phyloP scores from a whole-genome alignment of 331 rosid species.

The Rosa hybrid region DNA sequence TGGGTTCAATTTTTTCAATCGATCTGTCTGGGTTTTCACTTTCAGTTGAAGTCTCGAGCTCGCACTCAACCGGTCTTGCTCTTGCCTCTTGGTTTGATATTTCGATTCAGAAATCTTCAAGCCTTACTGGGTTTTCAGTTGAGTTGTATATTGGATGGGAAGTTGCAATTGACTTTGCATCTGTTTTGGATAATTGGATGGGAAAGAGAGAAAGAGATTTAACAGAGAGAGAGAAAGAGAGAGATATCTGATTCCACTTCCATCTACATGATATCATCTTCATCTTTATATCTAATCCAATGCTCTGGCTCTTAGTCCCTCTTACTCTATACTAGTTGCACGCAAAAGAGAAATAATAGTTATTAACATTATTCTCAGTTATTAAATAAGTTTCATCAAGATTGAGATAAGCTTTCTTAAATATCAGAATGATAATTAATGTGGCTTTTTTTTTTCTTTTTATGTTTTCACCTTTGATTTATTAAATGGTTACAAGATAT shows the following conservation, averaged over 20 bases:
- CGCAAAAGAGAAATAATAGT: neutral
- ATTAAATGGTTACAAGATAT: neutral
- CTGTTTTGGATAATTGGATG: no score
- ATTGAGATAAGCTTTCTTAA: neutral
- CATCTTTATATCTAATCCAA: neutral
- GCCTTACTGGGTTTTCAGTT: no score
- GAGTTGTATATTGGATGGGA: no score
- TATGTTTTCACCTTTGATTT: neutral
- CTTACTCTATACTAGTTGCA: neutral
- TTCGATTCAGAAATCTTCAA: no score
- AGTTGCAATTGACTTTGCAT: no score
- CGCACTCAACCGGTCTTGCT: no score
- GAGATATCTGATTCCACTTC: neutral
- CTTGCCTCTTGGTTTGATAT: no score
- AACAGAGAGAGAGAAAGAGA: neutral
- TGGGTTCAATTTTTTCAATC: no score
- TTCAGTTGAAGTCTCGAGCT: no score
- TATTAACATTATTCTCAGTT: neutral
- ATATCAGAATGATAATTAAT: neutral
- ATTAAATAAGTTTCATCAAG: neutral
- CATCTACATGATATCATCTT: neutral
- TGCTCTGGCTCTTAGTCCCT: neutral
- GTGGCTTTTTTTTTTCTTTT: neutral
- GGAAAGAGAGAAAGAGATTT: conserved; percentile 1
- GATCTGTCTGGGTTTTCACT: no score